These are phyloP conservation scores for Lumnitzera racemosa DNA, from an alignment of 345 rosid species.

Conservation along the genomic window DNA sequence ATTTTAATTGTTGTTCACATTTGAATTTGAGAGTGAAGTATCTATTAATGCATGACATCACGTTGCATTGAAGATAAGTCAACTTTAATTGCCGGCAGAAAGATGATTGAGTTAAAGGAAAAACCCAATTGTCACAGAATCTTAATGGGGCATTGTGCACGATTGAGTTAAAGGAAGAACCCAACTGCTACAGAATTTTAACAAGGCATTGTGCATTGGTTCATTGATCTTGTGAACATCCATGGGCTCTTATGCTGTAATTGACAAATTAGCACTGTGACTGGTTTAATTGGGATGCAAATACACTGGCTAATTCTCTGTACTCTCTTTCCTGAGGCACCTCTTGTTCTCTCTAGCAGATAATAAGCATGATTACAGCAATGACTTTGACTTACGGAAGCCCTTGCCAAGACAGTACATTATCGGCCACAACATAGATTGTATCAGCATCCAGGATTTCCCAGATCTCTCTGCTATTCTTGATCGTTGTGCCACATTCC, in stretches of 20 bases:
- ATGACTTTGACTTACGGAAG: constrained; percentile 91
- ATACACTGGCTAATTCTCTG: not conserved
- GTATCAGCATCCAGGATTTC: constrained; percentile 60
- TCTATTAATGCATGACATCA: too few species aligned
- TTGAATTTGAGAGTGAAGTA: too few species aligned
- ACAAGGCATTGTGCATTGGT: not conserved
- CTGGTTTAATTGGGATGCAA: not conserved
- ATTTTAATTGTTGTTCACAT: too few species aligned
- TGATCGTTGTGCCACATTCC: constrained; percentile 52
- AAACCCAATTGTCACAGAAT: too few species aligned
- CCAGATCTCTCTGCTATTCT: constrained; percentile 41
- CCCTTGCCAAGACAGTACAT: constrained; percentile 80
- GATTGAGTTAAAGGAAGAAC: too few species aligned
- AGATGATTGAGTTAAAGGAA: too few species aligned
- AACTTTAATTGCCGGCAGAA: too few species aligned
- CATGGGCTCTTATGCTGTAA: not conserved
- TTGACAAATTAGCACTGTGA: not conserved
- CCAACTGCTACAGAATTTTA: too few species aligned
- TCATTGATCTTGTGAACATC: not conserved
- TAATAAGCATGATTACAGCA: constrained; percentile 50
- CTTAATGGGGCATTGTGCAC: not conserved
- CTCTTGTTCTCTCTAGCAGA: constrained; percentile 33
- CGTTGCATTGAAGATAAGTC: too few species aligned
- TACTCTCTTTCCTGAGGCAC: not conserved
- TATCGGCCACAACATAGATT: constrained; percentile 45